These are phyloP conservation scores for Paracorniculantispora psalliotae DNA, from an alignment of 2,329 filamentous ascomycete species.

Conservation along the genomic window DNA sequence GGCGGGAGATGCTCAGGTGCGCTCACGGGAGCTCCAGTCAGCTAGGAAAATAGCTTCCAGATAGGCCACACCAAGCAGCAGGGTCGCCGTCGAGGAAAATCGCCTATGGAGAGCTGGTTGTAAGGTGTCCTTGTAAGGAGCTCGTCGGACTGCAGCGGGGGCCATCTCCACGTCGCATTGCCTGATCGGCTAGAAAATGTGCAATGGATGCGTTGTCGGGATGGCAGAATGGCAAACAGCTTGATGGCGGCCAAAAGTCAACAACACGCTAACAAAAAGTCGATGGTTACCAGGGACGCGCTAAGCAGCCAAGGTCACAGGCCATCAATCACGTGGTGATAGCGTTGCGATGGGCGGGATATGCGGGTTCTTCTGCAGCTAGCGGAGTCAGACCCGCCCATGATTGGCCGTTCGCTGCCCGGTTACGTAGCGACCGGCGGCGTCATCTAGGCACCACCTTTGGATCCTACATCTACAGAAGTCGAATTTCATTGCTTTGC, in stretches of 20 bases:
- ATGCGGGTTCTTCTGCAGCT: neutral
- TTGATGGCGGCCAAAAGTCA: neutral
- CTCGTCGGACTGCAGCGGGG: constrained; percentile 48
- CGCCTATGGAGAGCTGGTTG: constrained; percentile 83
- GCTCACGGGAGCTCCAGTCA: constrained; percentile 63
- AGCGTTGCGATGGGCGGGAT: neutral
- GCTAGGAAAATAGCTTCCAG: constrained; percentile 65
- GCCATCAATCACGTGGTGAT: constrained; percentile 9
- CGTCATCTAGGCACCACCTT: constrained; percentile 21
- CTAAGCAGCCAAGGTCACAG: constrained; percentile 13
- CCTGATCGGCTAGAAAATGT: constrained; percentile 26
- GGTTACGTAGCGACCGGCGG: constrained; percentile 18
- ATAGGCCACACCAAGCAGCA: constrained; percentile 69
- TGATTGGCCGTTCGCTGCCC: constrained; percentile 1
- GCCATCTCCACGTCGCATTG: constrained; percentile 48
- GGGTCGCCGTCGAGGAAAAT: constrained; percentile 71
- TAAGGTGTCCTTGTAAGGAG: constrained; percentile 80
- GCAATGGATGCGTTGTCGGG: constrained; percentile 19
- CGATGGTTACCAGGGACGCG: constrained; percentile 6
- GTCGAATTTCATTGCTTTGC: neutral
- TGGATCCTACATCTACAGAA: constrained; percentile 9
- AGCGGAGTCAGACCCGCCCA: neutral
- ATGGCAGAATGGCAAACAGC: neutral
- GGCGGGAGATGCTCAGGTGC: neutral
- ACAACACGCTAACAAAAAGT: constrained; percentile 12